A percentile compares a stretch with the other conserved stretches of the same genome.
phyloP scores from a whole-genome alignment of 2,329 filamentous ascomycete species.

The Diplodia mutila region DNA sequence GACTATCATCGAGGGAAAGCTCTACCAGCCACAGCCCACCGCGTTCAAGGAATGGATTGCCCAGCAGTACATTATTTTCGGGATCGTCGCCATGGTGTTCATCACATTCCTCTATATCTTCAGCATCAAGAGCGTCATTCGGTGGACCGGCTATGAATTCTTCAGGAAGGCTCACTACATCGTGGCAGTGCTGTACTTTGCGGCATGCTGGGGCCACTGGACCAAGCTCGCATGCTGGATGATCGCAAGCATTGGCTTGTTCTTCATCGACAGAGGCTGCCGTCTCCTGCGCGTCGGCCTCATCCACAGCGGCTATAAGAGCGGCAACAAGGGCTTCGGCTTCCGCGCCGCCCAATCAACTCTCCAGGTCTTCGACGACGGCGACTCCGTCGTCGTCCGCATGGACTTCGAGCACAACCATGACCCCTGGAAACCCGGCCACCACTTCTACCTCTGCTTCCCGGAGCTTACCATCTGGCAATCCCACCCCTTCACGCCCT shows the following conservation, averaged over 20 bases:
- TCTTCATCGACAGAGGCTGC: constrained; percentile 65
- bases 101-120: constrained; percentile 65
- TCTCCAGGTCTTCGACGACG: constrained; percentile 55
- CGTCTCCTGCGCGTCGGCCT: constrained; percentile 62
- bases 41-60: constrained; percentile 61
- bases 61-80: constrained; percentile 74
- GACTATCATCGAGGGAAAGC: constrained; percentile 65
- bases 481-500: constrained; percentile 71
- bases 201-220: constrained; percentile 78
- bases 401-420: constrained; percentile 68
- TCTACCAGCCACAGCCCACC: constrained; percentile 73
- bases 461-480: constrained; percentile 70
- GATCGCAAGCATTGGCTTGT: constrained; percentile 66
- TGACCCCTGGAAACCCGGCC: constrained; percentile 65
- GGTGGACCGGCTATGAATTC: constrained; percentile 73
- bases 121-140: constrained; percentile 63
- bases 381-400: constrained; percentile 60
- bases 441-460: constrained; percentile 75
- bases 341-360: constrained; percentile 60
- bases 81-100: constrained; percentile 68
- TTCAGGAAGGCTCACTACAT: constrained; percentile 77
- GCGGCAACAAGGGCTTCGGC: constrained; percentile 50
- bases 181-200: constrained; percentile 73
- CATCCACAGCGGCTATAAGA: constrained; percentile 62
- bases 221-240: constrained; percentile 68